Conservation (phyloP, 2,329 filamentous ascomycete species). For the Alternaria alternata region DNA sequence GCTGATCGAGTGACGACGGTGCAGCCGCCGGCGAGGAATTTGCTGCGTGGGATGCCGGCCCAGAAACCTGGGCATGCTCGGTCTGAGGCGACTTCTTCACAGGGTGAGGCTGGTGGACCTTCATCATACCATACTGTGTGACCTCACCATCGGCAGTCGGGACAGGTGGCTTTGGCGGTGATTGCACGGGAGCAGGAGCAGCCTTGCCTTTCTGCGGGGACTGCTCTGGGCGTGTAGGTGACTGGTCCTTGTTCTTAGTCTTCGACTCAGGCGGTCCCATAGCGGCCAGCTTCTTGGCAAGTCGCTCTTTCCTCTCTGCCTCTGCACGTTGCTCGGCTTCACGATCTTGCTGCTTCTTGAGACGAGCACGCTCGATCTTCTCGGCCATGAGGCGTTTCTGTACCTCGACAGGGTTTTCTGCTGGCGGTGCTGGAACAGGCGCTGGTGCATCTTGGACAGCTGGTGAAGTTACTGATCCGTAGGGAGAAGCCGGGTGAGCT, state of each 20-base stretch:
- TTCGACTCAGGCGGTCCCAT: slow-evolving; percentile 63
- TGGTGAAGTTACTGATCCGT: slow-evolving; percentile 42
- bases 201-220: slow-evolving; percentile 57
- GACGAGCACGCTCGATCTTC: slow-evolving; percentile 71
- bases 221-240: slow-evolving; percentile 46
- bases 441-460: slow-evolving; percentile 32
- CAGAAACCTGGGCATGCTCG: slow-evolving; percentile 25
- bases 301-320: slow-evolving; percentile 73
- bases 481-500: slow-evolving; percentile 47
- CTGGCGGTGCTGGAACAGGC: slow-evolving; percentile 53
- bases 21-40: slow-evolving; percentile 34
- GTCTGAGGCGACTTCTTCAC: slow-evolving; percentile 48
- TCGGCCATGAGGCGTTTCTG: slow-evolving; percentile 75
- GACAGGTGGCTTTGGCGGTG: slow-evolving; percentile 66
- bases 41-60: slow-evolving; percentile 22
- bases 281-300: slow-evolving; percentile 75
- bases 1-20: slow-evolving; percentile 28
- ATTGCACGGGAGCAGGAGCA: slow-evolving; percentile 45
- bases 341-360: slow-evolving; percentile 65
- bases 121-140: slow-evolving; percentile 70
- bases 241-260: slow-evolving; percentile 48
- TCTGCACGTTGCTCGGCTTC: slow-evolving; percentile 74
- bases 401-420: slow-evolving; percentile 70
- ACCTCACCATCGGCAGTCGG: slow-evolving; percentile 65
- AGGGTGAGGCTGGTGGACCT: slow-evolving; percentile 65